phyloP scores from a whole-genome alignment of 208 protist species.

The Leishmania braziliensis region DNA sequence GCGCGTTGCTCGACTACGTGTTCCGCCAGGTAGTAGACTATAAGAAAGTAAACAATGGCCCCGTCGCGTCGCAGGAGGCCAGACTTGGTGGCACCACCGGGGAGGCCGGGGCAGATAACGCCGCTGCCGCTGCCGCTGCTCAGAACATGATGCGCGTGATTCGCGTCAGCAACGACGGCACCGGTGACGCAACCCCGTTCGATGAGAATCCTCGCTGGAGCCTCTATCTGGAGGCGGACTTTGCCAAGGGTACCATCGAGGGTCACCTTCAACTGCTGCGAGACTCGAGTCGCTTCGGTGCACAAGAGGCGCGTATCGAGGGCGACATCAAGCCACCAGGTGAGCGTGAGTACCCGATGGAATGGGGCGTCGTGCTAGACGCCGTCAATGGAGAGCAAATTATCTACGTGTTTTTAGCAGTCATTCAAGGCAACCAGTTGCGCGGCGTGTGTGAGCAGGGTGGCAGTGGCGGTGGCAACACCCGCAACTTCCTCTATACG shows the following conservation, averaged over 20 bases:
- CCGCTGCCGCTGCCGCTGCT: conserved; percentile 42
- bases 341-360: conserved; percentile 85
- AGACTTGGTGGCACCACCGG: background rate
- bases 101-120: conserved; percentile 12
- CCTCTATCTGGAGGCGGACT: conserved; percentile 75
- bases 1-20: conserved; percentile 92
- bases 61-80: conserved; percentile 14
- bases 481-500: conserved; percentile 80
- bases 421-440: conserved; percentile 86
- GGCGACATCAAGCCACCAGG: conserved; percentile 82
- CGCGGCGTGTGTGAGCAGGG: conserved; percentile 79
- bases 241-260: conserved; percentile 66
- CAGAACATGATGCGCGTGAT: conserved; percentile 85
- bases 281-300: conserved; percentile 54
- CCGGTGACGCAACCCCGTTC: conserved; percentile 77
- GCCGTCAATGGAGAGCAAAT: conserved; percentile 53
- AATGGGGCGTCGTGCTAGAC: conserved; percentile 80
- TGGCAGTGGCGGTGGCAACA: conserved; percentile 47
- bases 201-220: conserved; percentile 82
- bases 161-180: conserved; percentile 54
- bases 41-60: conserved; percentile 81
- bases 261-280: conserved; percentile 70
- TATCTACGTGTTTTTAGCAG: conserved; percentile 83
- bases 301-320: conserved; percentile 79
- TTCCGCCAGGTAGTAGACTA: conserved; percentile 94